Evolutionary conservation across 352 stramenopile genomes (phyloP).

Genomic region (Phytophthora brassicae): DNA sequence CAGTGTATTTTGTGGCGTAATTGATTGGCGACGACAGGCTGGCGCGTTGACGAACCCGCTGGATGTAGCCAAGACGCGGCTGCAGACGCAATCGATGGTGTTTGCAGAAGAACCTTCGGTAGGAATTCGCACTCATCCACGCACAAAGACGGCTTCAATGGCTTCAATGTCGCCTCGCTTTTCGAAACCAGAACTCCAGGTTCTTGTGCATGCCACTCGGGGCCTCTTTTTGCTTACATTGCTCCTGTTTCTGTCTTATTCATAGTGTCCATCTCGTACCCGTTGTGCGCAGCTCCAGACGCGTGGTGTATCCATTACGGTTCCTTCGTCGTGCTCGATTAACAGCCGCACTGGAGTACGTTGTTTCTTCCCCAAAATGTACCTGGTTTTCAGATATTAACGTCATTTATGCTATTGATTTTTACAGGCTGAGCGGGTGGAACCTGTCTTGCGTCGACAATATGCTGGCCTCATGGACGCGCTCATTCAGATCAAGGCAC

Average conservation of each 20-base stretch:
- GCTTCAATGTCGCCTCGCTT: conserved; percentile 39
- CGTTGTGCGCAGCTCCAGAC: conserved; percentile 74
- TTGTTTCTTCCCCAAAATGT: neutral
- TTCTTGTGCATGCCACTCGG: conserved; percentile 41
- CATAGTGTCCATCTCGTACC: conserved; percentile 73
- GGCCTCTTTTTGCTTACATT: conserved; percentile 33
- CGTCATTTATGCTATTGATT: no score
- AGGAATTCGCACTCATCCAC: conserved; percentile 35
- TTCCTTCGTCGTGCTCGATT: conserved; percentile 63
- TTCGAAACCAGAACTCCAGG: conserved; percentile 54
- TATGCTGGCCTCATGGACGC: conserved; percentile 77
- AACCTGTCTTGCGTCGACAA: conserved; percentile 65
- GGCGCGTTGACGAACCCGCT: conserved; percentile 95
- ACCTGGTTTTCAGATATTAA: conserved; percentile 1
- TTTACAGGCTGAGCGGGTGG: conserved; percentile 25
- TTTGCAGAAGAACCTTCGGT: conserved; percentile 63
- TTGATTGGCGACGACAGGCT: conserved; percentile 41
- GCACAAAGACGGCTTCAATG: conserved; percentile 34
- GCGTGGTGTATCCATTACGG: conserved; percentile 58
- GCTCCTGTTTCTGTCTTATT: conserved; percentile 42
- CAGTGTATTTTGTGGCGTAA: neutral
- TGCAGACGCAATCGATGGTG: conserved; percentile 94
- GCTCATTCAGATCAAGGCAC: conserved; percentile 86
- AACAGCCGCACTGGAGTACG: conserved; percentile 44
- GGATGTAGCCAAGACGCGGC: conserved; percentile 98